Conservation (phyloP, 352 stramenopile genomes). For the Phytopythium montanum region DNA sequence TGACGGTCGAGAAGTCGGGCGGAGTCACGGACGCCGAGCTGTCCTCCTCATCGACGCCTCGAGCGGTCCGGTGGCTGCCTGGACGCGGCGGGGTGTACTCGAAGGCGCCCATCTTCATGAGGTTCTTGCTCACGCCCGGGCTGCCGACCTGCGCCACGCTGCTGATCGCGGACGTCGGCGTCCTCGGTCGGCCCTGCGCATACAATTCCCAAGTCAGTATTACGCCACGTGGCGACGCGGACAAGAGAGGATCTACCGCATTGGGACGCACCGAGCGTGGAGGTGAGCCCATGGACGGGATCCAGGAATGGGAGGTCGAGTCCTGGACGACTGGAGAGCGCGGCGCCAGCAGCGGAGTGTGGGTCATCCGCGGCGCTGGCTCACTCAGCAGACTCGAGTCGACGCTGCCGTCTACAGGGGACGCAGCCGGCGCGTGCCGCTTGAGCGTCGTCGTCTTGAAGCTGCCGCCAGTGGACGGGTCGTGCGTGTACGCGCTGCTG, state of each 20-base stretch:
- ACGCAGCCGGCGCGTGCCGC: slow-evolving; percentile 22
- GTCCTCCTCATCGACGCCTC: slow-evolving; percentile 18
- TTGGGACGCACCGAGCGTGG: slow-evolving; percentile 44
- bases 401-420: slow-evolving; percentile 38
- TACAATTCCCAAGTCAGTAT: too few relatives aligned
- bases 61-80: slow-evolving; percentile 12
- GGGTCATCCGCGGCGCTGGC: slow-evolving; percentile 53
- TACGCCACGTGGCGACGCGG: too few relatives aligned
- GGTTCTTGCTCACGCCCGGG: slow-evolving; percentile 65
- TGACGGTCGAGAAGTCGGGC: slow-evolving; percentile 55
- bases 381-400: slow-evolving; percentile 63
- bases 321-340: slow-evolving; percentile 27
- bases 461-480: slow-evolving; percentile 39
- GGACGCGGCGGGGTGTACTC: slow-evolving; percentile 59
- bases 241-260: too few relatives aligned
- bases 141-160: slow-evolving; percentile 57
- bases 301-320: slow-evolving; percentile 69
- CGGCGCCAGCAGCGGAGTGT: slow-evolving; percentile 54
- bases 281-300: slow-evolving; percentile 48
- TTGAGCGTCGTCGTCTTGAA: slow-evolving; percentile 78
- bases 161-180: slow-evolving; percentile 66
- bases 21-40: slow-evolving; percentile 33
- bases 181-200: slow-evolving; percentile 30
- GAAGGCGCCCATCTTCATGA: slow-evolving; percentile 81
- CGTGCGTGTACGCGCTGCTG: slow-evolving; percentile 9